Percentiles rank a stretch among this genome's conserved stretches.
phyloP scores from a whole-genome alignment of 345 rosid species.

The Murraya paniculata region DNA sequence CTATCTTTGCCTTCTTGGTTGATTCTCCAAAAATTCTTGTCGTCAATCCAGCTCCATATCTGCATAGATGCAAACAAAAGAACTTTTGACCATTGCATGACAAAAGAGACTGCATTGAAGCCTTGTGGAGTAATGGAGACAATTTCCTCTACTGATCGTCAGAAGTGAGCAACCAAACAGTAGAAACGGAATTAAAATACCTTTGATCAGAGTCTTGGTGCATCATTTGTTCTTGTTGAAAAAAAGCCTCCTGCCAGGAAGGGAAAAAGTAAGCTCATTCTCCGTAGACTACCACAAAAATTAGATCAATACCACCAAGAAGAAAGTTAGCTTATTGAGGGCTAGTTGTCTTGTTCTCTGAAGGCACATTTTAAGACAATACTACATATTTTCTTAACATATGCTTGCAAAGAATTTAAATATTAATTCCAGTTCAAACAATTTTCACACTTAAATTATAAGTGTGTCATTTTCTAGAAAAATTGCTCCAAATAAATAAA shows the following conservation, averaged over 20 bases:
- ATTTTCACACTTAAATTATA: not conserved
- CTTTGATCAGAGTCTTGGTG: constrained; percentile 30
- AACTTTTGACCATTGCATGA: not conserved
- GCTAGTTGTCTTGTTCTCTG: not conserved
- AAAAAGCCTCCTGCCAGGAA: constrained; percentile 11
- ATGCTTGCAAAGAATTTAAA: not conserved
- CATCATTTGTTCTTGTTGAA: constrained; percentile 18
- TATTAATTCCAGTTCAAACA: not conserved
- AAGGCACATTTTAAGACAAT: not conserved
- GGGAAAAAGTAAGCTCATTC: not conserved
- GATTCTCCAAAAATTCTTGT: constrained; percentile 7
- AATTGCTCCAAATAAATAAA: not conserved
- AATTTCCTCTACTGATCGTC: not conserved
- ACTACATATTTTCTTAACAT: not conserved
- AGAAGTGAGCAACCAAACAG: not conserved
- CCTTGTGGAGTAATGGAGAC: not conserved
- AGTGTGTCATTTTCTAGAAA: not conserved
- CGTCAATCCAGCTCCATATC: constrained; percentile 28
- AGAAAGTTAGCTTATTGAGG: not conserved
- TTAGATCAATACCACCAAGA: constrained; percentile 11
- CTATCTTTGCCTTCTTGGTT: constrained; percentile 23
- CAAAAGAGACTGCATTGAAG: not conserved
- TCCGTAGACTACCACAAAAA: constrained; percentile 19
- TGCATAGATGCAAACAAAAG: constrained; percentile 22
- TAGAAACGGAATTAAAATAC: constrained; percentile 17